phyloP scores from a whole-genome alignment of 495 filamentous ascomycete genomes.

The Penicillium riverlandense region DNA sequence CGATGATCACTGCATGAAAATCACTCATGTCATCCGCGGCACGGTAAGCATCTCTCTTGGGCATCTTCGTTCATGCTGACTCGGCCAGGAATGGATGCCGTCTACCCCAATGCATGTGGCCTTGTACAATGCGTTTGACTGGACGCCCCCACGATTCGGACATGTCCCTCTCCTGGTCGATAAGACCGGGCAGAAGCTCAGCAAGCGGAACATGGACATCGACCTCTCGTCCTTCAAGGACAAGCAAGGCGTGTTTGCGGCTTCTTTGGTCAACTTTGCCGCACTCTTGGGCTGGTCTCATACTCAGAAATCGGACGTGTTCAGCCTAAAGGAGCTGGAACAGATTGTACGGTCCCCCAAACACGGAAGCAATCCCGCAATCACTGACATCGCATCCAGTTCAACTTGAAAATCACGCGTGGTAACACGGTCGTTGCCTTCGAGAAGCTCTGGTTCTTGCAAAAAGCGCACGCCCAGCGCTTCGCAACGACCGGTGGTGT shows the following conservation, averaged over 20 bases:
- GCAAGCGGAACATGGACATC: conserved; percentile 73
- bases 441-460: conserved; percentile 73
- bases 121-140: conserved; percentile 83
- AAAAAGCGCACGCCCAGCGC: conserved; percentile 59
- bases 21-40: conserved; percentile 91
- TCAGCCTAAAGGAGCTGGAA: conserved; percentile 63
- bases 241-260: conserved; percentile 58
- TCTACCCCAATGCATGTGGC: conserved; percentile 85
- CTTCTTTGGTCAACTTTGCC: conserved; percentile 74
- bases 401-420: conserved; percentile 76
- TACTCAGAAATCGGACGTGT: conserved; percentile 54
- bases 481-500: conserved; percentile 25
- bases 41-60: conserved; percentile 44
- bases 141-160: conserved; percentile 75
- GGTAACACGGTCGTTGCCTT: conserved; percentile 83
- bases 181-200: conserved; percentile 70
- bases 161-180: conserved; percentile 86
- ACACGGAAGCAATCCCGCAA: neutral
- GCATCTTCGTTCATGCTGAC: neutral
- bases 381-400: conserved; percentile 36
- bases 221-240: conserved; percentile 63
- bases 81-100: conserved; percentile 74
- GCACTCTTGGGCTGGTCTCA: conserved; percentile 84
- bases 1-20: conserved; percentile 89
- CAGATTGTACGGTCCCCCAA: conserved; percentile 43